phyloP scores from a whole-genome alignment of 2,329 filamentous ascomycete genomes.

The Trichoderma atroviride region DNA sequence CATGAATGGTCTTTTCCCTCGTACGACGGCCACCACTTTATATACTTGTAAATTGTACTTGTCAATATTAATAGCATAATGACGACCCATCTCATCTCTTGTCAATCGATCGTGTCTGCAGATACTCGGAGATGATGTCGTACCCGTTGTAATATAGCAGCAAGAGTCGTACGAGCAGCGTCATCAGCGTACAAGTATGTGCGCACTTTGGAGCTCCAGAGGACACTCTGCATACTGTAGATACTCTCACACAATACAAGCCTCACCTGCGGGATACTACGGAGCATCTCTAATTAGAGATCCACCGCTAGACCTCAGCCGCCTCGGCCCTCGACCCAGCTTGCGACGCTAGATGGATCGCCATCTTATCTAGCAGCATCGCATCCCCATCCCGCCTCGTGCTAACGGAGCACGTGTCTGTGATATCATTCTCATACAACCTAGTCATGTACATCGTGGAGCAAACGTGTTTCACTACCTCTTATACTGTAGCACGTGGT shows the following conservation, averaged over 20 bases:
- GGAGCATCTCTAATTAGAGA: neutral
- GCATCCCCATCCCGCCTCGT: neutral
- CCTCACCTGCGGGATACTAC: neutral
- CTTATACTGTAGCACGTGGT: too few relatives aligned
- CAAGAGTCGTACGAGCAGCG: neutral
- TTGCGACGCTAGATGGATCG: slow-evolving; percentile 18
- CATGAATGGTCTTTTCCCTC: neutral
- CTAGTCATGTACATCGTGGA: neutral
- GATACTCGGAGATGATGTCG: neutral
- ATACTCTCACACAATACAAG: neutral
- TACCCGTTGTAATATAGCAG: neutral
- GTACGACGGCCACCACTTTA: slow-evolving; percentile 6
- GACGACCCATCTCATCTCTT: slow-evolving; percentile 5
- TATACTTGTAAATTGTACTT: neutral
- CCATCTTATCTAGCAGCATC: slow-evolving; percentile 10
- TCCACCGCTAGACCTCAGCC: slow-evolving; percentile 11
- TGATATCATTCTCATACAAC: neutral
- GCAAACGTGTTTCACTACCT: neutral
- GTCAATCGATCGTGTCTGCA: neutral
- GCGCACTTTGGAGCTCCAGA: neutral
- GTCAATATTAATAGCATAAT: neutral
- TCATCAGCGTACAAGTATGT: neutral
- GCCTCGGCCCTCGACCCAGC: neutral
- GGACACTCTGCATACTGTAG: neutral
- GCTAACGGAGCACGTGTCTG: slow-evolving; percentile 1